A percentile compares a stretch with the other conserved stretches of the same genome.
phyloP scores from a whole-genome alignment of 805 yeast genomes.

The Kuraishia ogatae region DNA sequence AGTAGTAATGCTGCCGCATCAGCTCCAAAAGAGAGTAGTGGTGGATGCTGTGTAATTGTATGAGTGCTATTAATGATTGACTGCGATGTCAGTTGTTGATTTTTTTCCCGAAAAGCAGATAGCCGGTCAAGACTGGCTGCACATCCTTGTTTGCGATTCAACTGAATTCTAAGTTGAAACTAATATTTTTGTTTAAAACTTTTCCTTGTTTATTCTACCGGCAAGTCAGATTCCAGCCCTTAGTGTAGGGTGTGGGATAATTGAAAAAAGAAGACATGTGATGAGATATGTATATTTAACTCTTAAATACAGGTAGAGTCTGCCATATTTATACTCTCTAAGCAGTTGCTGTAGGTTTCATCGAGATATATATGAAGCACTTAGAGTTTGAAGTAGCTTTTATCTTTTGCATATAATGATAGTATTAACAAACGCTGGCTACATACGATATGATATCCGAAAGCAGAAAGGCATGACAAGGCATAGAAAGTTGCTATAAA shows the following conservation, averaged over 20 bases:
- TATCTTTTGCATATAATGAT: background rate
- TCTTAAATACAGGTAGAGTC: background rate
- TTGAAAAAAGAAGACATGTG: background rate
- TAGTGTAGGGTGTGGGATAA: background rate
- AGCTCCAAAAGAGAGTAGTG: constrained; percentile 11
- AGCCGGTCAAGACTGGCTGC: background rate
- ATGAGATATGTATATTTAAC: background rate
- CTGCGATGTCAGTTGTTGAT: background rate
- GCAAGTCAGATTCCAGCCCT: background rate
- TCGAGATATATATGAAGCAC: background rate
- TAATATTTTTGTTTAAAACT: background rate
- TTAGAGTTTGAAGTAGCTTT: no score
- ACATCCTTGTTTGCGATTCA: background rate
- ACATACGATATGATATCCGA: background rate
- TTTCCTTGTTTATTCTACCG: background rate
- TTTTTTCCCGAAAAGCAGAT: background rate
- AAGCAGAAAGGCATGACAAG: background rate
- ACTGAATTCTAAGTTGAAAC: background rate
- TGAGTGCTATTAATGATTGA: constrained; percentile 6
- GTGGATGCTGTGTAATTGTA: constrained; percentile 26
- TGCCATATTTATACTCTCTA: no score
- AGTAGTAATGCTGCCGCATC: constrained; percentile 2
- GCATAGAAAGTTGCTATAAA: background rate
- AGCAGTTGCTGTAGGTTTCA: no score
- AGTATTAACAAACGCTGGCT: background rate